Base-by-base conservation (phyloP, 2,329 filamentous ascomycete genomes). In the Nakataea oryzae region DNA sequence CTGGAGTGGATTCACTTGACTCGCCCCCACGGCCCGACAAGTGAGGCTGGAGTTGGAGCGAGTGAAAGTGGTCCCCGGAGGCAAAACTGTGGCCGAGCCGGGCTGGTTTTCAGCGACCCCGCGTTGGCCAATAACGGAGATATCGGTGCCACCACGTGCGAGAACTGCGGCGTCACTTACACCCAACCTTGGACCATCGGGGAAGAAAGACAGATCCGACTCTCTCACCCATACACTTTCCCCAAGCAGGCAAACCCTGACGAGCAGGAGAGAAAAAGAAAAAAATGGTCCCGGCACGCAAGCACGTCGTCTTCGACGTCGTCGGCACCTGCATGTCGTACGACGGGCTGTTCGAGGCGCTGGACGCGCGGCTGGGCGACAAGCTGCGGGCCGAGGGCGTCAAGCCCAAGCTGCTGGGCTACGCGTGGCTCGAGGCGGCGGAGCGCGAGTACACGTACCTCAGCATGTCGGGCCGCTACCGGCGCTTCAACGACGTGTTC, bases 371-470 rank as follows among this genome's bases (percentile, higher is more conserved):
- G n/a, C 70, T 80, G 11, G 78, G 78, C 28, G 62, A 70, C 17
- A 69, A 71, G 27, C 74, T 81, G 21, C 64, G 64, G 27, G 63
- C 67, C 5, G 64, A 74, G 54, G 69, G 67, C 60, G 74, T 80
- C 64, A 72, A 71, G 5, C 66, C 75, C 0, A 70, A 71, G 56
- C 70, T 76, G 32, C 74, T 80, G 32, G 77, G 75, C 55, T 78
- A 71, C 66, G 69, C 72, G 54, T 80, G 76, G 78, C 73, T 78
- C 65, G 74, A 75, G 57, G 70, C 71, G 3, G 74, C 76, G 3
- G 78, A 80, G 66, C 73, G 74, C 57, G 77, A 81, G 65, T 80
- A 75, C 68, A 80, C 76, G 3, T 80, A 75, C 65, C 72, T 80
- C 6, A 74, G 71, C 57, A 68, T 79, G 5, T 75, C 75, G 0